Base-by-base conservation (phyloP, 202 grass and related monocot genomes). In the Setaria italica region DNA sequence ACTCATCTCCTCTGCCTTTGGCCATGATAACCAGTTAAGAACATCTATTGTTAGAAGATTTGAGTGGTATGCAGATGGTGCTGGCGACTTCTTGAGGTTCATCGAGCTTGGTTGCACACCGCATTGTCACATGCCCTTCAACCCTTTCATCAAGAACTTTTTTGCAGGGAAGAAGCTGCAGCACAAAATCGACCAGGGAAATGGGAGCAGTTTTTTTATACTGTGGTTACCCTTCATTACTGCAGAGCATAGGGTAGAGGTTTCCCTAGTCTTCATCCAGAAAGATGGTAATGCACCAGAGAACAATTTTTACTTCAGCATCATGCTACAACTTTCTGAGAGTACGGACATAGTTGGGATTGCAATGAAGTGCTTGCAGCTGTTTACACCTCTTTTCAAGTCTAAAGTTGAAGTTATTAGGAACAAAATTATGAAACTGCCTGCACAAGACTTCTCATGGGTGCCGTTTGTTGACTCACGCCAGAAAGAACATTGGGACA, bases 251-350 rank as follows among this genome's bases (percentile, higher is more conserved):
- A 12, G 41, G 45, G 13, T 47, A 13, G 67, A 82, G 30, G 68
- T 30, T 35, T 10, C 6, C 39, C 19, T 82, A 19, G 0, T 49
- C 0, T 62, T 82, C 5, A 15, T n/a, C 10, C 37, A 81, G 67
- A 43, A 69, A 45, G 65, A 58, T 19, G 25, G 2, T 30, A 42
- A 68, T 32, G 20, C 48, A 10, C 48, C 49, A 11, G 48, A 54
- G 46, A 25, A 30, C 1, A 58, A 42, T 3, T 43, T 81, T 17
- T 81, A 29, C 32, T 29, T 81, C 4, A 51, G 79, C 7, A 3
- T 80, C 21, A 51, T 53, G 2, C 25, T 80, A 37, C 77, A 49
- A 13, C 77, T 80, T 37, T 66, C 77, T 7, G 77, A 67, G 16
- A 37, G 77, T 32, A 80, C 60, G 0, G 62, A 80, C 46, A 67